Conservation (phyloP, 1,284 basidiomycete species). For the Ceratorhiza oryzae-sativae region DNA sequence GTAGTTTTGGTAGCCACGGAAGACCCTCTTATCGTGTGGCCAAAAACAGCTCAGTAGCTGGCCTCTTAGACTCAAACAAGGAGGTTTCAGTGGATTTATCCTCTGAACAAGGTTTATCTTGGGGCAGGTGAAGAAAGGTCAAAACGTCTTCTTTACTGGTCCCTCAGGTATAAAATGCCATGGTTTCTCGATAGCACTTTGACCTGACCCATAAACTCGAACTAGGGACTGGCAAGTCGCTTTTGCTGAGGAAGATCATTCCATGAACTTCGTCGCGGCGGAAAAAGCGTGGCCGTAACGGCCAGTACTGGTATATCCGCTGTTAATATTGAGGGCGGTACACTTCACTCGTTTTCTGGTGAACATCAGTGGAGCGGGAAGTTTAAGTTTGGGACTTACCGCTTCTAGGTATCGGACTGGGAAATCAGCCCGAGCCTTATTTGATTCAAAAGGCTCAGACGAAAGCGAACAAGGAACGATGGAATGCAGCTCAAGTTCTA, state of each 20-base stretch:
- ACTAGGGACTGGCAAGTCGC: conserved; percentile 64
- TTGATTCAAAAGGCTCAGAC: conserved; percentile 71
- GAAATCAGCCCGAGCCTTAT: conserved; percentile 68
- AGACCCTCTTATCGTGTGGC: no score
- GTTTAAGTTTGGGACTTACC: background rate
- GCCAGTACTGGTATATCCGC: conserved; percentile 67
- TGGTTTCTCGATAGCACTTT: background rate
- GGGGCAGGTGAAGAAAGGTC: conserved; percentile 18
- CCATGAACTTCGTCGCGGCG: conserved; percentile 54
- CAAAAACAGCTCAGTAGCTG: no score
- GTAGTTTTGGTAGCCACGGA: no score
- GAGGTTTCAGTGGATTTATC: conserved; percentile 11
- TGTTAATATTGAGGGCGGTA: conserved; percentile 64
- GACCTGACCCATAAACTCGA: background rate
- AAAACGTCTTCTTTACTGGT: conserved; percentile 41
- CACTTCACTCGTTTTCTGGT: conserved; percentile 63
- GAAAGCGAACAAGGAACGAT: conserved; percentile 70
- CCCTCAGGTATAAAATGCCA: conserved; percentile 28
- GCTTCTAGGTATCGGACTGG: conserved; percentile 68
- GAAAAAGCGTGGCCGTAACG: conserved; percentile 58
- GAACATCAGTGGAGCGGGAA: conserved; percentile 34
- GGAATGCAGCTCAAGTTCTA: conserved; percentile 79
- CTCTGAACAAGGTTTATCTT: conserved; percentile 36
- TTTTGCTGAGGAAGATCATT: conserved; percentile 63
- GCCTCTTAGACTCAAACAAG: background rate